Percentiles rank a stretch among this genome's conserved stretches.
Evolutionary conservation across 2,329 filamentous ascomycete species (phyloP).

Genomic region (Alternaria infectoria): DNA sequence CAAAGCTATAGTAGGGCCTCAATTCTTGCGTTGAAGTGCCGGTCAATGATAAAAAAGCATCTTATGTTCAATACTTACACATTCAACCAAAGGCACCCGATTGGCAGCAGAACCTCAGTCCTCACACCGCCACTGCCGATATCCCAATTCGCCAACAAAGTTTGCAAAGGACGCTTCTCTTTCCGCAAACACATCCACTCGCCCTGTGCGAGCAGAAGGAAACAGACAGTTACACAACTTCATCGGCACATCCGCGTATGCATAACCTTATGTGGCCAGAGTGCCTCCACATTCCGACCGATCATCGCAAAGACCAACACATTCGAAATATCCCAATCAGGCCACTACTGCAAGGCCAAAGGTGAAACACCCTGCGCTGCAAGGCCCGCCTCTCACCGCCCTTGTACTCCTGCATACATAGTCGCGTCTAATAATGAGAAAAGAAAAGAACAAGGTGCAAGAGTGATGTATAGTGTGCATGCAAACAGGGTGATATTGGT

Average conservation of each 20-base stretch:
- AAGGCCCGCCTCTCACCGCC: neutral
- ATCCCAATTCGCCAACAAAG: neutral
- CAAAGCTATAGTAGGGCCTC: neutral
- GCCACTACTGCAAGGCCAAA: neutral
- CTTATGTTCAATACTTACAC: neutral
- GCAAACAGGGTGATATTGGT: neutral
- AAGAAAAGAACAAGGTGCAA: neutral
- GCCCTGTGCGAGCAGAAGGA: neutral
- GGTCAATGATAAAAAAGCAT: neutral
- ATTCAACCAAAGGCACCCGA: neutral
- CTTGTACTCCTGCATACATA: neutral
- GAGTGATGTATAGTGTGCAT: neutral
- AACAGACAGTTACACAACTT: neutral
- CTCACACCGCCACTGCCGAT: neutral
- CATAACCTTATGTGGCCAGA: neutral
- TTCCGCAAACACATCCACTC: neutral
- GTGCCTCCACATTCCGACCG: neutral
- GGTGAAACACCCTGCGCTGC: neutral
- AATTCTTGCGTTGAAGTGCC: neutral
- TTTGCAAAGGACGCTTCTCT: neutral
- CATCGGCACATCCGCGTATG: neutral
- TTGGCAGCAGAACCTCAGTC: neutral
- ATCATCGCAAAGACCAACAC: neutral
- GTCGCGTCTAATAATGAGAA: neutral
- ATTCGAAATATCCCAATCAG: neutral